phyloP scores from a whole-genome alignment of 192 early-diverging fungal genomes.

The Phlyctochytrium arcticum region DNA sequence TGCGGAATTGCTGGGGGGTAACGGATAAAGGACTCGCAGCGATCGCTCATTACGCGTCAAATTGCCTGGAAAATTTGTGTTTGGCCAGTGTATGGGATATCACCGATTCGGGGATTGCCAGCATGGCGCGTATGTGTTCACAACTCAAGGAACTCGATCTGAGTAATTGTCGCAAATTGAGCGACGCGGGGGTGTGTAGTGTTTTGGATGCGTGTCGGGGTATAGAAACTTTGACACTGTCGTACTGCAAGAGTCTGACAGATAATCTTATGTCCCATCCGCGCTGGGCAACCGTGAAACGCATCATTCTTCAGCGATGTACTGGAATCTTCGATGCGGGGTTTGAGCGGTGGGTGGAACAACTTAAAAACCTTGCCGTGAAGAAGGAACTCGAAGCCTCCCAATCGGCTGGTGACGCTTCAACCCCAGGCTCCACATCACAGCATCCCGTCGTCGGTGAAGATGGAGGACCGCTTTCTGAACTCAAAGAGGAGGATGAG shows the following conservation, averaged over 20 bases:
- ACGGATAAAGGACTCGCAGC: conserved; percentile 54
- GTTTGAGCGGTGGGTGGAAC: conserved; percentile 57
- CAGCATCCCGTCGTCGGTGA: too few relatives aligned
- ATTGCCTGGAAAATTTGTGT: conserved; percentile 43
- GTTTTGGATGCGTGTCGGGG: conserved; percentile 43
- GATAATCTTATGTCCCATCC: conserved; percentile 54
- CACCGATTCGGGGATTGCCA: conserved; percentile 56
- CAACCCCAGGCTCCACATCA: too few relatives aligned
- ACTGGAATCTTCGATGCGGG: conserved; percentile 67
- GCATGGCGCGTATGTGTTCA: conserved; percentile 39
- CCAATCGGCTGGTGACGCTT: too few relatives aligned
- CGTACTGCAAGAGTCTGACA: conserved; percentile 76
- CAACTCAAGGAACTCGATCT: conserved; percentile 57
- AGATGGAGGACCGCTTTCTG: too few relatives aligned
- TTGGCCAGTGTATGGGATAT: conserved; percentile 69
- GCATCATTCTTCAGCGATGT: conserved; percentile 70
- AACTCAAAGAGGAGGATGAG: conserved; percentile 12
- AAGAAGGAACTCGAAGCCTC: too few relatives aligned
- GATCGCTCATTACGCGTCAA: conserved; percentile 37
- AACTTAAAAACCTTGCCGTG: too few relatives aligned
- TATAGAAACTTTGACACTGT: conserved; percentile 43
- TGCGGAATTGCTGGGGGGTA: conserved; percentile 69
- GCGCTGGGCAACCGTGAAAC: conserved; percentile 48
- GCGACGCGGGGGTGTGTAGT: conserved; percentile 51
- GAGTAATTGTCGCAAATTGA: conserved; percentile 77